Evolutionary conservation across 495 filamentous ascomycete species (phyloP), one percentile per base, ranked within the genome.

Genomic region (Penicillium cosmopolitanum): DNA sequence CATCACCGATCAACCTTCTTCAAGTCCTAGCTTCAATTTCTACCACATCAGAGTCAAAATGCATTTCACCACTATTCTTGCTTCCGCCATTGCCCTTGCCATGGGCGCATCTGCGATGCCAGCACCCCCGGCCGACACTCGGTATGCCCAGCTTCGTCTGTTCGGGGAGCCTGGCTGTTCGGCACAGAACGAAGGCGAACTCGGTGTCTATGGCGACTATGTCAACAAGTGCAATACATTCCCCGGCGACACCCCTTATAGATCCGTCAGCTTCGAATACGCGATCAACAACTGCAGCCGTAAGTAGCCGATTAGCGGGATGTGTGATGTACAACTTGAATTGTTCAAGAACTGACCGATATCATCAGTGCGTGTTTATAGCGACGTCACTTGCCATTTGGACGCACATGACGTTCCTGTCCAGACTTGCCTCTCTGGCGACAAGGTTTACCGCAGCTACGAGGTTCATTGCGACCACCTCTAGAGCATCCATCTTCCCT

Each of bases 71-170:
- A 47, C 57, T 50, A 15, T 64, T 13, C 11, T 56, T 25, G 34
- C 50, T 25, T 53, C 57, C 13, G 46, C 53, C 11, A 33, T 57
- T 35, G 57, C 50, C 28, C 28, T 58, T 23, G 51, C 31, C 43
- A 33, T 53, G 55, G 35, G 56, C 23, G 62, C 44, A 21, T 35
- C 19, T 9, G 52, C 62, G 2, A 35, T 51, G 11, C 54, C 60
- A 0, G 56, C 61, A 7, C 25, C 57, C 12, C 53, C 57, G 3
- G 48, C 53, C 12, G 56, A 60, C 28, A 60, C 57, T 10, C 62
- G 62, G 8, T 60, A 56, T 40, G 64, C 48, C n/a, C 64, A 66
- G 31, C 50, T 66, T 18, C 64, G 64, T 46, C 35, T 66, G 3
- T 66, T 42, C 47, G 57, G 64, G 11, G 60, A 54, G 13, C 53